These are phyloP conservation scores for Pterula multifida DNA, from an alignment of 1,284 basidiomycete species.

Conservation along the genomic window DNA sequence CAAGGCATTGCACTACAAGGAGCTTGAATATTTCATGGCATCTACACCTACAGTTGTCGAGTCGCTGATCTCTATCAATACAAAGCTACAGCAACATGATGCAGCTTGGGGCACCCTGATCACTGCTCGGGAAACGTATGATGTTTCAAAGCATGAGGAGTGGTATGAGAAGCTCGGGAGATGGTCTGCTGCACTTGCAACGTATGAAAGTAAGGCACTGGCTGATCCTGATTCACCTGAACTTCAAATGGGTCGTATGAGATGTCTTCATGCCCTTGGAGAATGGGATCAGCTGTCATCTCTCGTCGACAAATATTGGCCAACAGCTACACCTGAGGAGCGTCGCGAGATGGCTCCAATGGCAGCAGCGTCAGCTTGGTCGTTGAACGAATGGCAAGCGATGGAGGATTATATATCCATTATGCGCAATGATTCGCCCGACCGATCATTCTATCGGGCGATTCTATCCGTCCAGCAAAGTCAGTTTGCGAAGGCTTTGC, in stretches of 20 bases:
- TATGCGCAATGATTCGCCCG: constrained; percentile 91
- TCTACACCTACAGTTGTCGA: constrained; percentile 85
- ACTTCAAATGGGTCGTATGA: constrained; percentile 82
- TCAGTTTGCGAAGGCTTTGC: constrained; percentile 84
- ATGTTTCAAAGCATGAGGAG: constrained; percentile 83
- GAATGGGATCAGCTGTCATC: constrained; percentile 93
- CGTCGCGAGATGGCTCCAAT: constrained; percentile 90
- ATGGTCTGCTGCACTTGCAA: constrained; percentile 90
- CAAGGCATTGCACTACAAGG: constrained; percentile 98
- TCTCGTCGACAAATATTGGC: constrained; percentile 87
- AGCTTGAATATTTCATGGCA: constrained; percentile 93
- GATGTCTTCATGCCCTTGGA: constrained; percentile 92
- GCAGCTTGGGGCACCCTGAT: constrained; percentile 92
- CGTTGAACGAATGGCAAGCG: constrained; percentile 91
- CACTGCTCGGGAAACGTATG: constrained; percentile 77
- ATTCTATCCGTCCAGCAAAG: constrained; percentile 95
- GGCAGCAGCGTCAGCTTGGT: constrained; percentile 96
- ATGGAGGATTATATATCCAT: constrained; percentile 97
- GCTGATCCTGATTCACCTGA: constrained; percentile 62
- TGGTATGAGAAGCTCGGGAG: constrained; percentile 97
- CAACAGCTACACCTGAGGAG: constrained; percentile 73
- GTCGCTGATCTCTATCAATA: constrained; percentile 94
- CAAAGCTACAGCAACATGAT: constrained; percentile 92
- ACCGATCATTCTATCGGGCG: constrained; percentile 92
- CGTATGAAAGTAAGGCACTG: constrained; percentile 75